Evolutionary conservation across 73 alveolate species (phyloP), one percentile per base, ranked within the genome.

Genomic region (Vitrella brassicaformis): DNA sequence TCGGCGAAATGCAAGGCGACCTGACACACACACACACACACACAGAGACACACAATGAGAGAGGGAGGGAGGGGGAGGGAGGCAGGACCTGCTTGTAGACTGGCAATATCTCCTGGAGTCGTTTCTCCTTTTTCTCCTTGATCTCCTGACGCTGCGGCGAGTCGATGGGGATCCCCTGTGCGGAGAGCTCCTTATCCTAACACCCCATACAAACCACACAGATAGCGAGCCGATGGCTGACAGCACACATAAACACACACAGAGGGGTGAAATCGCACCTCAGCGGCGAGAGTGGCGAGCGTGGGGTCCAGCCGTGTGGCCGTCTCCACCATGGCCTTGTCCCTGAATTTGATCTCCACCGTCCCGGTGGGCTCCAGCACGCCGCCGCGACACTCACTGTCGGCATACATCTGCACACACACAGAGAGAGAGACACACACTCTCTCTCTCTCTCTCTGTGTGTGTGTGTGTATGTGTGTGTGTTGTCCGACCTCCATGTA

Each of bases 381-480:
- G 27, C 82, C 82, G 30, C 82, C 82, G 4, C 82, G 74, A 0
- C 75, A 75, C 30, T 75, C 82, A n/a, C 66, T 75, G 27, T 75
- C 82, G 10, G 82, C 82, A 14, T 75, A 75, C 82, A 75, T 75
- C 73, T 74, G 71, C 80, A 47, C 27, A 29, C 31, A 28, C 9
- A 67, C 64, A 45, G 18, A 10, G 64, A 8, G 18, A 45, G 64
- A 10, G 64, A 45, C 64, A 45, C 64, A 45, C 18, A 18, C 64
- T 10, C 18, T 45, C 25, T 45, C 8, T 18, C 64, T 45, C n/a
- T n/a, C n/a, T n/a, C n/a, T 45, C 64, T 18, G 18, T 10, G 64
- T 45, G 8, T 45, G 18, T 45, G 25, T 18, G 8, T 18, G 18
- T 10, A 45, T 18, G 64, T 45, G 64, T 45, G 8, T 18, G 25